Percentiles rank a stretch among this genome's conserved stretches.
Conservation (phyloP, 345 rosid genomes). For the Populus euphratica region DNA sequence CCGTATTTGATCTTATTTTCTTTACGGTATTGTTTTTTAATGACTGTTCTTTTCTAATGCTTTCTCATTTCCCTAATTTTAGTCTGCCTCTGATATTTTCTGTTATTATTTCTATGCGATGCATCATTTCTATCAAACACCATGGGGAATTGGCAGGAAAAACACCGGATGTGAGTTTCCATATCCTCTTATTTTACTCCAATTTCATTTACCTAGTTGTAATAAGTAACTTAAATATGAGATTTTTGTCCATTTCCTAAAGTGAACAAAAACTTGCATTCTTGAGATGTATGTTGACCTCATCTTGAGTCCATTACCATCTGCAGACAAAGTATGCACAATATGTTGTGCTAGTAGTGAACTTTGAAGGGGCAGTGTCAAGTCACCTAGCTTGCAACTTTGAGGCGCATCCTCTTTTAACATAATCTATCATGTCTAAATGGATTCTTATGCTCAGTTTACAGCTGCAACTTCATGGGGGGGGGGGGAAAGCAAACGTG, state of each 20-base stretch:
- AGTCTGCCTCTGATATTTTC: constrained; percentile 12
- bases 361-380: not conserved
- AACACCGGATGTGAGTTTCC: constrained; percentile 61
- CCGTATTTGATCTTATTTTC: not conserved
- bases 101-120: constrained; percentile 1
- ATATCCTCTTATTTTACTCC: not conserved
- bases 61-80: constrained; percentile 3
- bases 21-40: not conserved
- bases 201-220: not conserved
- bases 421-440: not conserved
- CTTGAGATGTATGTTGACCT: no score
- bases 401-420: not conserved
- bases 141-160: constrained; percentile 45
- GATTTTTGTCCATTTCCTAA: not conserved
- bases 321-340: not conserved
- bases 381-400: not conserved
- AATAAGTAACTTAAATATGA: not conserved
- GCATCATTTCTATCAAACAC: constrained; percentile 13
- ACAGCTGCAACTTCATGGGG: no score
- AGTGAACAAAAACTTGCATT: no score
- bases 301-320: not conserved
- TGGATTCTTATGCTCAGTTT: not conserved
- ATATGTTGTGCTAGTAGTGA: no score
- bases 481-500: not conserved
- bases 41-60: not conserved